These are phyloP conservation scores for Candida berthetii DNA, from an alignment of 805 yeast species.

Conservation along the genomic window DNA sequence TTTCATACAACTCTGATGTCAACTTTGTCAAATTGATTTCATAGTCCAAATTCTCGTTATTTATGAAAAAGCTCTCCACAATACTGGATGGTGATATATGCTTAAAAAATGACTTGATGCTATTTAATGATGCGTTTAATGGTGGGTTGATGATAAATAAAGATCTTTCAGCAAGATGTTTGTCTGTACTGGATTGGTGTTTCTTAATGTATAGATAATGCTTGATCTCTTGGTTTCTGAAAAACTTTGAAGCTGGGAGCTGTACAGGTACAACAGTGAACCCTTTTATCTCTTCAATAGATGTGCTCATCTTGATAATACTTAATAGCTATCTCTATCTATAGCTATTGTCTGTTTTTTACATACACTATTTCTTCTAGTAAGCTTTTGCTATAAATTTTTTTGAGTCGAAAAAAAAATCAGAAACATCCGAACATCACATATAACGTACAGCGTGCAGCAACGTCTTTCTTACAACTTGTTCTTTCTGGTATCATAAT, in stretches of 20 bases:
- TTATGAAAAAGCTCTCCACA: constrained; percentile 41
- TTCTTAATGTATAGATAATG: constrained; percentile 67
- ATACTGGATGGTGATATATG: constrained; percentile 60
- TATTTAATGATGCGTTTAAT: constrained; percentile 43
- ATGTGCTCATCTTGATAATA: not conserved
- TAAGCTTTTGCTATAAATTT: not conserved
- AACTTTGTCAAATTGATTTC: constrained; percentile 50
- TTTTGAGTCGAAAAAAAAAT: not conserved
- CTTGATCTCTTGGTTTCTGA: constrained; percentile 17
- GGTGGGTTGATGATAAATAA: constrained; percentile 81
- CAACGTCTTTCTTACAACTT: too few species aligned
- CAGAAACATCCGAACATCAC: not conserved
- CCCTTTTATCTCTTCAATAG: constrained; percentile 45
- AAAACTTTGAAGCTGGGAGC: constrained; percentile 25
- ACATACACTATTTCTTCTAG: too few species aligned
- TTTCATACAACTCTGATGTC: constrained; percentile 48
- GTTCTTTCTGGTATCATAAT: too few species aligned
- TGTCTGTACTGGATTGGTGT: constrained; percentile 42
- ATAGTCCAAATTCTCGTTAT: constrained; percentile 36
- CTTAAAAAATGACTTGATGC: constrained; percentile 51
- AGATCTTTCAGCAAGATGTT: constrained; percentile 43
- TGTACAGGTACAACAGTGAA: constrained; percentile 44
- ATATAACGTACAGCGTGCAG: too few species aligned
- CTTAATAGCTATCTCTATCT: too few species aligned
- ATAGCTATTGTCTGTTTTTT: too few species aligned